phyloP scores from a whole-genome alignment of 176 grass and related monocot genomes.

The Stipa capillata region DNA sequence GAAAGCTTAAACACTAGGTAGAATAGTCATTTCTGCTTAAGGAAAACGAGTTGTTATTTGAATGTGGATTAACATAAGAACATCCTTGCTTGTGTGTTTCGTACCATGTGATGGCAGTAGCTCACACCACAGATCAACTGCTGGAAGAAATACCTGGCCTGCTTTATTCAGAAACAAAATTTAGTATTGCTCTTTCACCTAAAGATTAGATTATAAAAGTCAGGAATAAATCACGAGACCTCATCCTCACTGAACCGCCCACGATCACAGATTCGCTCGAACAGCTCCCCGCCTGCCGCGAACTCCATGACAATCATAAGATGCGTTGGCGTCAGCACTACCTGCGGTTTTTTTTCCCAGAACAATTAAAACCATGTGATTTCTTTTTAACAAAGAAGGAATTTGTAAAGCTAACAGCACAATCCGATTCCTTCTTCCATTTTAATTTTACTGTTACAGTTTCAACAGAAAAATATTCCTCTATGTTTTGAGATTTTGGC shows the following conservation, averaged over 20 bases:
- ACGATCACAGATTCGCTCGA: slow-evolving; percentile 79
- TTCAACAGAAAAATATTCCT: not conserved
- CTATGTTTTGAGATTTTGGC: not conserved
- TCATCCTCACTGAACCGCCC: slow-evolving; percentile 91
- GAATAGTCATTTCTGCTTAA: not conserved
- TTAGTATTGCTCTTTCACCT: slow-evolving; percentile 3
- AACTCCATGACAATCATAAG: slow-evolving; percentile 96
- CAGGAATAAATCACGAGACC: slow-evolving; percentile 42
- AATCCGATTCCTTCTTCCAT: slow-evolving; percentile 1
- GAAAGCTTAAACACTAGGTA: not conserved
- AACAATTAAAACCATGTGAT: slow-evolving; percentile 16
- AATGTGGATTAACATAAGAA: not conserved
- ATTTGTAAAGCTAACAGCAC: not conserved
- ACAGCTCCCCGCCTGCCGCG: slow-evolving; percentile 82
- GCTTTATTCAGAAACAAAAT: slow-evolving; percentile 28
- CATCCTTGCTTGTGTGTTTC: not conserved
- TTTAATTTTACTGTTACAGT: not conserved
- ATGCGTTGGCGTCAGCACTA: slow-evolving; percentile 76
- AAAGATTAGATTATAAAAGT: slow-evolving; percentile 8
- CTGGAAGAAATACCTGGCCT: slow-evolving; percentile 89
- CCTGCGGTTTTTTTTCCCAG: slow-evolving; percentile 27
- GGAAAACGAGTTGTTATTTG: not conserved
- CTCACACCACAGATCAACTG: slow-evolving; percentile 92
- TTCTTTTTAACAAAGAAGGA: not conserved
- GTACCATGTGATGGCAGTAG: slow-evolving; percentile 87